phyloP scores from a whole-genome alignment of 129 eudicot species.

The Saussurea involucrata region DNA sequence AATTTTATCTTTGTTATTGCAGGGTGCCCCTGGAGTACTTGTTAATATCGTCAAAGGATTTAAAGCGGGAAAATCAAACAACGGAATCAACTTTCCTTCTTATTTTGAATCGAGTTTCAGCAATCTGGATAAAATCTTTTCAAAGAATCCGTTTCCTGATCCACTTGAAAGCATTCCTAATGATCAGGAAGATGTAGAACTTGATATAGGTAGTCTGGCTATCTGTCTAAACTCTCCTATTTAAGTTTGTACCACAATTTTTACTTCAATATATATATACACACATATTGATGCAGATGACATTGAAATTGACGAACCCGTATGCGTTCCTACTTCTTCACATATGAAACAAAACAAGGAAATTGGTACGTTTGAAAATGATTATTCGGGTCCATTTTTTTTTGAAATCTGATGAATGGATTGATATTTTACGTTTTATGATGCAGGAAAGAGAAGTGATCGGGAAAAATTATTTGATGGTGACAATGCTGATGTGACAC shows the following conservation, averaged over 20 bases:
- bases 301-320: constrained; percentile 81
- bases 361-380: constrained; percentile 20
- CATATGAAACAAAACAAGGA: constrained; percentile 43
- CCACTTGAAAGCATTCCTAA: constrained; percentile 31
- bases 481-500: constrained; percentile 43
- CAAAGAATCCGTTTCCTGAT: constrained; percentile 51
- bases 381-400: background rate
- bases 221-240: background rate
- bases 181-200: constrained; percentile 47
- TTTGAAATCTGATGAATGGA: background rate
- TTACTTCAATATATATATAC: background rate
- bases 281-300: constrained; percentile 63
- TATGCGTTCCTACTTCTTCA: constrained; percentile 53
- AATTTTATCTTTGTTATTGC: constrained; percentile 23
- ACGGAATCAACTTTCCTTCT: constrained; percentile 26
- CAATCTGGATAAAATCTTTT: constrained; percentile 60
- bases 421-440: background rate
- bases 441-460: constrained; percentile 60
- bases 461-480: constrained; percentile 66
- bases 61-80: constrained; percentile 45
- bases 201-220: constrained; percentile 63
- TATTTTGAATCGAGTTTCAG: constrained; percentile 31
- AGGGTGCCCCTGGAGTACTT: constrained; percentile 75
- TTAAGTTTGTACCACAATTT: constrained; percentile 11
- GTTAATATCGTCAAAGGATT: constrained; percentile 77